Evolutionary conservation across 2,329 filamentous ascomycete species (phyloP), one percentile per base, ranked within the genome.

Genomic region (Sporothrix pseudoabietina): DNA sequence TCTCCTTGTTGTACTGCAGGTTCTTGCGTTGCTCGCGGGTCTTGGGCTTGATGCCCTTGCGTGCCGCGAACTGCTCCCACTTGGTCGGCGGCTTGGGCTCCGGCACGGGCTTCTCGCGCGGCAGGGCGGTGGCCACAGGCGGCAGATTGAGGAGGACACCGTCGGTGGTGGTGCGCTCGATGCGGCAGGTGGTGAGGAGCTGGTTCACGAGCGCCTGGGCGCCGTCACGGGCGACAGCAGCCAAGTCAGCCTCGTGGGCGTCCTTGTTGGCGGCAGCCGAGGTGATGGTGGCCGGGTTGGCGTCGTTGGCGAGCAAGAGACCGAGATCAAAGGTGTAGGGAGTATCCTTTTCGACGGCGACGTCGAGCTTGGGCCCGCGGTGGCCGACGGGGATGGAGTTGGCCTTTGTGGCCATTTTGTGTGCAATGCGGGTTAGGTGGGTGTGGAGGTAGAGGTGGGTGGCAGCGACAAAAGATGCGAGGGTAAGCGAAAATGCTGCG

Each of bases 41-140:
- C 88, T 94, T 97, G 83, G 90, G 90, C 85, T 92, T 93, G 84
- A 99, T 98, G 72, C 96, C 96, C 87, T 98, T 97, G 89, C 97
- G 97, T 82, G 90, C 92, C 63, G 96, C 96, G 84, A 99, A 99
- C 79, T 91, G 89, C 85, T 97, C 91, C 96, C 96, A 99, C 82
- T 94, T 97, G 74, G 95, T 98, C 77, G 91, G 91, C 73, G 91
- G 86, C 84, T 94, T 96, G 77, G 90, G 88, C 72, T 89, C 87
- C 0, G 96, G 96, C 9, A 98, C 86, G 10, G 94, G 93, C 83
- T 99, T 98, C 84, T 98, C 94, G 78, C 96, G 92, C 32, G 96
- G 96, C 4, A 98, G 86, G 0, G 86, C 82, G 1, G 92, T 97
- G 26, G 87, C 84, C 0, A 89, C 85, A 0, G 87, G 82, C 0